Percentiles rank a stretch among this genome's conserved stretches.
Evolutionary conservation across 2,329 filamentous ascomycete genomes (phyloP).

Genomic region (Saccharata proteae): DNA sequence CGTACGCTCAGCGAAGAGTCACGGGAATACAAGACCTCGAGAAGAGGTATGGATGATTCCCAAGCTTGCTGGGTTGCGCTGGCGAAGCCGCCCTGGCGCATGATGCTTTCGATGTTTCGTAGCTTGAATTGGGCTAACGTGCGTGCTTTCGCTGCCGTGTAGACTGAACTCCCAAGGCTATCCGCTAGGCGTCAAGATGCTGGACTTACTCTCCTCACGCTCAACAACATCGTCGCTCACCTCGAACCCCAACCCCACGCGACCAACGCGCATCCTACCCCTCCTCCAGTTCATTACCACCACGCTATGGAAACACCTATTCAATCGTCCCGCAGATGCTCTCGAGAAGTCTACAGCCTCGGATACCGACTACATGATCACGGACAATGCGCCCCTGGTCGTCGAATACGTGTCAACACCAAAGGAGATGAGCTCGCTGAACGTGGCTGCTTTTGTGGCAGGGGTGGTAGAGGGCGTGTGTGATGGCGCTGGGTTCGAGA

Average conservation of each 20-base stretch:
- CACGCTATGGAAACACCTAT: slow-evolving; percentile 83
- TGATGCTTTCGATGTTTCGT: too few species aligned
- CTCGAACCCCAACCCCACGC: slow-evolving; percentile 27
- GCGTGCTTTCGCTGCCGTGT: slow-evolving; percentile 6
- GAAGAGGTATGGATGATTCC: slow-evolving; percentile 66
- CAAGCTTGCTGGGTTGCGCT: too few species aligned
- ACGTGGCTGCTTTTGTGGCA: slow-evolving; percentile 90
- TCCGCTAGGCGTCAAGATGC: slow-evolving; percentile 82
- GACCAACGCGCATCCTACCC: slow-evolving; percentile 77
- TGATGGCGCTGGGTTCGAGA: slow-evolving; percentile 82
- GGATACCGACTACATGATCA: slow-evolving; percentile 96
- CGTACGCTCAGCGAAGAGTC: slow-evolving; percentile 81
- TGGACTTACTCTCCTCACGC: slow-evolving; percentile 55
- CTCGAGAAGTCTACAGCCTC: slow-evolving; percentile 81
- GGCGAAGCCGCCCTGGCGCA: too few species aligned
- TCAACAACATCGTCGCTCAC: slow-evolving; percentile 17
- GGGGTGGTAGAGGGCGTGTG: slow-evolving; percentile 93
- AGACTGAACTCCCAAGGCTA: slow-evolving; percentile 88
- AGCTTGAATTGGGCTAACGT: too few species aligned
- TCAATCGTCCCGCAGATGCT: slow-evolving; percentile 78
- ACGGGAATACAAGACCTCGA: slow-evolving; percentile 91
- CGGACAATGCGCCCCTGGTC: slow-evolving; percentile 93
- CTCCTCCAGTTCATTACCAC: slow-evolving; percentile 94
- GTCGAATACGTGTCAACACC: slow-evolving; percentile 91
- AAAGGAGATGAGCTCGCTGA: slow-evolving; percentile 90